phyloP scores from a whole-genome alignment of 352 stramenopile genomes.

The Phytophthora pluvialis region DNA sequence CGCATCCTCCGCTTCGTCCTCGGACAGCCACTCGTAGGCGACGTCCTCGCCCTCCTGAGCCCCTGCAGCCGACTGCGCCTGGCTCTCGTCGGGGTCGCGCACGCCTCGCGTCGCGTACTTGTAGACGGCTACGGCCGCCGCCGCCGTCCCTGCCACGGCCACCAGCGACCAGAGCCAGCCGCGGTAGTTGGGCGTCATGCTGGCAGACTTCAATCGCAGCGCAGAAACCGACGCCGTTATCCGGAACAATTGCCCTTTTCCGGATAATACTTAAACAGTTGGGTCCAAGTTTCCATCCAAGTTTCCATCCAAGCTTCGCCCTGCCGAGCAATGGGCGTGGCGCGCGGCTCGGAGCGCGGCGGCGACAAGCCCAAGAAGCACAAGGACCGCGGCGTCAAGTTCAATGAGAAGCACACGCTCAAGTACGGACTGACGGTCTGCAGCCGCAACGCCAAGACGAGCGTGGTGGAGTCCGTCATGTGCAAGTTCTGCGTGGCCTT shows the following conservation, averaged over 20 bases:
- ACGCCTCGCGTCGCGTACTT: constrained; percentile 60
- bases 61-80: constrained; percentile 17
- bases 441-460: constrained; percentile 56
- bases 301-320: too few relatives aligned
- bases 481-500: constrained; percentile 82
- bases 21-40: constrained; percentile 51
- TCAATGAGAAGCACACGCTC: constrained; percentile 74
- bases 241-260: background rate
- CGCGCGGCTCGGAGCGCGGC: constrained; percentile 22
- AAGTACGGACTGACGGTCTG: constrained; percentile 76
- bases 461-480: constrained; percentile 68
- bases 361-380: constrained; percentile 49
- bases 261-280: background rate
- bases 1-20: constrained; percentile 45
- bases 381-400: constrained; percentile 68
- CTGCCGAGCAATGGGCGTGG: constrained; percentile 30
- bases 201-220: constrained; percentile 9
- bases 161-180: constrained; percentile 72
- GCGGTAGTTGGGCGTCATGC: constrained; percentile 50
- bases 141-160: constrained; percentile 72
- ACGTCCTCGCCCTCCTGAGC: constrained; percentile 35
- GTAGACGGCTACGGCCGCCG: constrained; percentile 62
- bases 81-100: constrained; percentile 29
- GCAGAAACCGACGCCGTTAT: constrained; percentile 1
- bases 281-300: background rate